Evolutionary conservation across 108 stramenopile species (phyloP).

Genomic region (Fragilaria radians): DNA sequence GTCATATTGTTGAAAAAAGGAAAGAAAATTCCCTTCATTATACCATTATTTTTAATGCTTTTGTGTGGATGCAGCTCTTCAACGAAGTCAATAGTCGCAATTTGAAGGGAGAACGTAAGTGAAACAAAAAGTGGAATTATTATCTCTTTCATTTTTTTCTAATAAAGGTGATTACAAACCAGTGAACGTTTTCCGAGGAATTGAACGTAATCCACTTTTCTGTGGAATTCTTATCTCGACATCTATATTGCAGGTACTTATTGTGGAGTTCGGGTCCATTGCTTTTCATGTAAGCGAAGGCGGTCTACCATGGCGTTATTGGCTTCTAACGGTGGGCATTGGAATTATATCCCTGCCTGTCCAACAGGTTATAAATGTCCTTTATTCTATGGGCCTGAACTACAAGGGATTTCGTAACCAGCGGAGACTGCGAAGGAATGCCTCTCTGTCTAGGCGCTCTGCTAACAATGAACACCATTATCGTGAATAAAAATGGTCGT

Average conservation of each 20-base stretch:
- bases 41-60: constrained; percentile 94
- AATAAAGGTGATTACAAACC: background rate
- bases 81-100: constrained; percentile 94
- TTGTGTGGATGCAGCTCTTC: constrained; percentile 97
- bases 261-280: constrained; percentile 87
- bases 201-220: constrained; percentile 76
- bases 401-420: constrained; percentile 1
- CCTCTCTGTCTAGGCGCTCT: constrained; percentile 1
- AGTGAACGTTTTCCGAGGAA: constrained; percentile 79
- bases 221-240: constrained; percentile 75
- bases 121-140: no score
- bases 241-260: constrained; percentile 75
- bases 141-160: constrained; percentile 3
- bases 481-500: no score
- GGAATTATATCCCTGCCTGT: constrained; percentile 55
- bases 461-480: background rate
- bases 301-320: constrained; percentile 40
- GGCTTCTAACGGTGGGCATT: constrained; percentile 40
- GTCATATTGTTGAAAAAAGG: constrained; percentile 38
- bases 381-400: constrained; percentile 13
- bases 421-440: background rate
- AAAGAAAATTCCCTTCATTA: constrained; percentile 71
- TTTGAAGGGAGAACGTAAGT: constrained; percentile 73
- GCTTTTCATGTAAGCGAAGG: constrained; percentile 58
- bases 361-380: constrained; percentile 52